Evolutionary conservation across 352 stramenopile species (phyloP).

Genomic region (Globisporangium heterothallicum): DNA sequence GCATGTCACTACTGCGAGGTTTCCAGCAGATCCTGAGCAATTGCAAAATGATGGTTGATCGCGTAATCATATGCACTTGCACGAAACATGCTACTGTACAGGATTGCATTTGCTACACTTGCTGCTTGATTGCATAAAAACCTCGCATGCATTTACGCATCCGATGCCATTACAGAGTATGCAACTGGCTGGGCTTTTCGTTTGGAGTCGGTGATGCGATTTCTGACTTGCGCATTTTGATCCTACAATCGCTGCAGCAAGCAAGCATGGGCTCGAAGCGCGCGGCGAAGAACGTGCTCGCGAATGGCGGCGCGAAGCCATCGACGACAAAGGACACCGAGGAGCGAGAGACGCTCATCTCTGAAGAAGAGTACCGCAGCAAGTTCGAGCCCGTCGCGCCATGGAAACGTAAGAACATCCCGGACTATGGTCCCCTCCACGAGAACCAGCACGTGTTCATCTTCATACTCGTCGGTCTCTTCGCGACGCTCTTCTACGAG

Average conservation of each 20-base stretch:
- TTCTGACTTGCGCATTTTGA: conserved; percentile 1
- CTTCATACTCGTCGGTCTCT: conserved; percentile 62
- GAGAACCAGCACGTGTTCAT: conserved; percentile 59
- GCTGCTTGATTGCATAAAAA: too few species aligned
- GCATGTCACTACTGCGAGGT: too few species aligned
- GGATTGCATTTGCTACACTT: too few species aligned
- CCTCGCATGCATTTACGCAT: too few species aligned
- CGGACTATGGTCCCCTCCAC: conserved; percentile 65
- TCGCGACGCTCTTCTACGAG: conserved; percentile 69
- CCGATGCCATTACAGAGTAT: not conserved
- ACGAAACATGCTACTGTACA: not conserved
- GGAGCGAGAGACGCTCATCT: conserved; percentile 33
- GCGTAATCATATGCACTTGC: not conserved
- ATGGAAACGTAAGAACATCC: conserved; percentile 77
- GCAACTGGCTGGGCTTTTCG: not conserved
- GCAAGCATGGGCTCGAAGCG: conserved; percentile 8
- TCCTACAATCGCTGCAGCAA: not conserved
- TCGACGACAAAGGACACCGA: conserved; percentile 11
- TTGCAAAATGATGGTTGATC: too few species aligned
- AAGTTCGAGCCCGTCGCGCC: conserved; percentile 72
- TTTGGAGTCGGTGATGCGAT: not conserved
- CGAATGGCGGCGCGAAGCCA: not conserved
- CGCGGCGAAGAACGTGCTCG: conserved; percentile 12
- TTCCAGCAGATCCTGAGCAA: too few species aligned
- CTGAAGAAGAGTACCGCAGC: conserved; percentile 53